Evolutionary conservation across 1,139 yeast genomes (phyloP).

Genomic region (Debaryomyces nepalensis): DNA sequence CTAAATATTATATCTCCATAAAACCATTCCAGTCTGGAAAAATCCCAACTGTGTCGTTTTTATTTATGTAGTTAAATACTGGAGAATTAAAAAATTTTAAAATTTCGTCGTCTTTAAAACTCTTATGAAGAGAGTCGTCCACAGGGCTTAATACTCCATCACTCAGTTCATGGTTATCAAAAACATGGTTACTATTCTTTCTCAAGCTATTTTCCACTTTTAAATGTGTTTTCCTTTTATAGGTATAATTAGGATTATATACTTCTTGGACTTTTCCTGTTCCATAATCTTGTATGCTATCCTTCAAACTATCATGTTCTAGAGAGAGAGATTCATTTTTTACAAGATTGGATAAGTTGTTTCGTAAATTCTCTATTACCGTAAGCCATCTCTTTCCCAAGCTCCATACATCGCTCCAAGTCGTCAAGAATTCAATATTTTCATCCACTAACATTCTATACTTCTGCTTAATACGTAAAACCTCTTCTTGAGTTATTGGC

Average conservation of each 20-base stretch:
- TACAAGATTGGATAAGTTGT: conserved; percentile 23
- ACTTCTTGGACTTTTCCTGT: conserved; percentile 28
- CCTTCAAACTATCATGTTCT: conserved; percentile 27
- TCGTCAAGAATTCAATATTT: conserved; percentile 23
- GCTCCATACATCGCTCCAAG: conserved; percentile 33
- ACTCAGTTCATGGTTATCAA: no score
- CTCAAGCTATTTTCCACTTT: no score
- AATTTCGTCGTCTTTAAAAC: conserved; percentile 22
- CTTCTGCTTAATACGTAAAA: conserved; percentile 21
- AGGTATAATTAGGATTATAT: conserved; percentile 16
- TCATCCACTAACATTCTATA: conserved; percentile 25
- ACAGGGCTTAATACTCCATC: neutral
- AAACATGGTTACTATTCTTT: no score
- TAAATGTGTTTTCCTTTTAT: neutral
- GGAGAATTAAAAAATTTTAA: conserved; percentile 23
- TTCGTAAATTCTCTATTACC: no score
- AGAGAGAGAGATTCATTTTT: conserved; percentile 19
- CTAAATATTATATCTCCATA: conserved; percentile 9
- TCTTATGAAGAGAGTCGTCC: conserved; percentile 19
- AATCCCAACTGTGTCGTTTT: conserved; percentile 25
- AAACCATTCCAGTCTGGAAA: conserved; percentile 28
- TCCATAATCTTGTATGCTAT: conserved; percentile 34
- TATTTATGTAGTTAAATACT: conserved; percentile 26
- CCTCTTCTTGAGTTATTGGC: no score
- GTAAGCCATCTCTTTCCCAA: conserved; percentile 34